Percentiles rank a stretch among this genome's conserved stretches.
phyloP scores from a whole-genome alignment of 768 basidiomycete species.

The Auriculariales sp. region DNA sequence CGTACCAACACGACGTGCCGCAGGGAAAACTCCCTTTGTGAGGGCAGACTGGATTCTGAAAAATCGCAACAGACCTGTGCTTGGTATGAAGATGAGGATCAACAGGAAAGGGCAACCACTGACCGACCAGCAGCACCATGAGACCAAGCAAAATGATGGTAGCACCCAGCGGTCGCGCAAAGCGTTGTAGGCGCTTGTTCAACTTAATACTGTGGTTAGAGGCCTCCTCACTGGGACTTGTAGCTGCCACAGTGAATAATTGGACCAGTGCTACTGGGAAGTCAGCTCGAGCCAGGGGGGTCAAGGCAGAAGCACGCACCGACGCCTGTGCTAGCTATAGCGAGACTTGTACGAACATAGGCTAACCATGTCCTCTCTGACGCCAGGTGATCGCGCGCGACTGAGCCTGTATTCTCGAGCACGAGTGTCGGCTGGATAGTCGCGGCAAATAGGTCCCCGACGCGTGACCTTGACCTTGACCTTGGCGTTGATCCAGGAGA shows the following conservation, averaged over 20 bases:
- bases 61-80: slow-evolving; percentile 34
- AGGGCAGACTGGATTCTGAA: slow-evolving; percentile 38
- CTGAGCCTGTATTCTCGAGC: slow-evolving; percentile 45
- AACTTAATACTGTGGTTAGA: slow-evolving; percentile 1
- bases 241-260: slow-evolving; percentile 26
- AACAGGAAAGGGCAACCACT: slow-evolving; percentile 8
- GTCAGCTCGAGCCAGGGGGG: background rate
- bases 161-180: slow-evolving; percentile 39
- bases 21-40: slow-evolving; percentile 35
- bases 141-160: slow-evolving; percentile 31
- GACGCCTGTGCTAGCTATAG: slow-evolving; percentile 43
- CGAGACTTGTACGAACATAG: slow-evolving; percentile 49
- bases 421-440: slow-evolving; percentile 13
- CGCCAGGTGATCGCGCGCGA: slow-evolving; percentile 50
- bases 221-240: slow-evolving; percentile 11
- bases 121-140: slow-evolving; percentile 33
- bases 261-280: slow-evolving; percentile 36
- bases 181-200: slow-evolving; percentile 12
- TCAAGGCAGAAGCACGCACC: slow-evolving; percentile 24
- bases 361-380: slow-evolving; percentile 50
- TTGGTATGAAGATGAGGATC: background rate
- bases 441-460: background rate
- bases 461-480: too few relatives aligned
- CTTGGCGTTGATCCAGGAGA: too few relatives aligned
- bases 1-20: slow-evolving; percentile 32